Evolutionary conservation across 1,139 yeast species (phyloP).

Genomic region (Yamadazyma atmosphaerica): DNA sequence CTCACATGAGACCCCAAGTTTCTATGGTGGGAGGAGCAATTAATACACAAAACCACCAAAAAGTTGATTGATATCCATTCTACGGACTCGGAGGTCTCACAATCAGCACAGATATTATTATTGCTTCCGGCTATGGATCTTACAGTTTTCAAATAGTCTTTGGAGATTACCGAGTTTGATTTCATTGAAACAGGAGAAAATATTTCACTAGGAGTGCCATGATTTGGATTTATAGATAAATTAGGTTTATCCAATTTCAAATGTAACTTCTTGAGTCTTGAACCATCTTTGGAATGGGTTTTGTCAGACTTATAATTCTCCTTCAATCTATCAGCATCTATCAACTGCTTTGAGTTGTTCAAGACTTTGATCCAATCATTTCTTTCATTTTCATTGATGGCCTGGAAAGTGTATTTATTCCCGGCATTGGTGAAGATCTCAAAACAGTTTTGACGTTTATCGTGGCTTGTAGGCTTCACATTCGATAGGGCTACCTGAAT

Average conservation of each 20-base stretch:
- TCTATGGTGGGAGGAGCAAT: slow-evolving; percentile 69
- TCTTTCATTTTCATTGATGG: slow-evolving; percentile 68
- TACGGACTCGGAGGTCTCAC: slow-evolving; percentile 62
- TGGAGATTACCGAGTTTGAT: slow-evolving; percentile 23
- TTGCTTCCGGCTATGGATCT: slow-evolving; percentile 49
- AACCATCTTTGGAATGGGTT: not conserved
- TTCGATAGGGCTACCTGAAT: slow-evolving; percentile 73
- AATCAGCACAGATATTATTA: slow-evolving; percentile 75
- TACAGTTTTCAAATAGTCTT: slow-evolving; percentile 44
- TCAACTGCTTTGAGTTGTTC: slow-evolving; percentile 49
- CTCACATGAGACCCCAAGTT: slow-evolving; percentile 53
- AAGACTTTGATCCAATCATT: slow-evolving; percentile 67
- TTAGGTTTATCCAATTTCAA: slow-evolving; percentile 11
- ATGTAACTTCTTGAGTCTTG: slow-evolving; percentile 9
- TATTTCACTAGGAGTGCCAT: slow-evolving; percentile 2
- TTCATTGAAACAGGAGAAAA: slow-evolving; percentile 37
- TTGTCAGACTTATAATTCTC: slow-evolving; percentile 4
- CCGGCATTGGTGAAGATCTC: slow-evolving; percentile 75
- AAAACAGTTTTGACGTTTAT: slow-evolving; percentile 61
- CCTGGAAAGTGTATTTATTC: slow-evolving; percentile 73
- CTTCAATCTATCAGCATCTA: slow-evolving; percentile 28
- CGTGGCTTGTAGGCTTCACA: slow-evolving; percentile 53
- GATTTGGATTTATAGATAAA: not conserved
- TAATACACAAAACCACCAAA: slow-evolving; percentile 72
- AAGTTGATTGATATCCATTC: slow-evolving; percentile 89